Conservation (phyloP, 768 basidiomycete genomes). For the Amanita subjunquillea region DNA sequence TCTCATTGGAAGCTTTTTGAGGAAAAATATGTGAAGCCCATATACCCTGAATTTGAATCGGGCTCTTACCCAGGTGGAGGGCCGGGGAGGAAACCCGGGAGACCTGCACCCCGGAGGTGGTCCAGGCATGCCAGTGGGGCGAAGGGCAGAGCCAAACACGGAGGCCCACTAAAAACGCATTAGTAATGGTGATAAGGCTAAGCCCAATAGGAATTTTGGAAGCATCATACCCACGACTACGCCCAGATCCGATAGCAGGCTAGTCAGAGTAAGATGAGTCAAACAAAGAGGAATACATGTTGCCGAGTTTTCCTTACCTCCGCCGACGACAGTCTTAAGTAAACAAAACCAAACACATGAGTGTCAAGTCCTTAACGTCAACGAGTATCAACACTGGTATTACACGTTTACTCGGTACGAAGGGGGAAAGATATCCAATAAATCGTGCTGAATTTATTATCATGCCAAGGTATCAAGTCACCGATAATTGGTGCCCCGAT, state of each 20-base stretch:
- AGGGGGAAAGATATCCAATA: not conserved
- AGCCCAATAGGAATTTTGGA: constrained; percentile 42
- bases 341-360: constrained; percentile 2
- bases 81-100: constrained; percentile 72
- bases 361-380: not conserved
- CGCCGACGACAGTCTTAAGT: constrained; percentile 45
- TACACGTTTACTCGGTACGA: constrained; percentile 35
- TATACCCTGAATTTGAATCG: constrained; percentile 6
- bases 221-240: constrained; percentile 96
- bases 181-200: constrained; percentile 9
- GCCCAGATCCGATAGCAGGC: constrained; percentile 85
- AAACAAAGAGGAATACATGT: constrained; percentile 18
- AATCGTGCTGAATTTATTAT: not conserved
- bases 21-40: not conserved
- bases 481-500: constrained; percentile 63
- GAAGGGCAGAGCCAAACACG: constrained; percentile 49
- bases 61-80: constrained; percentile 72
- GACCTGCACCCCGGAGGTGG: constrained; percentile 82
- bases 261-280: constrained; percentile 17
- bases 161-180: constrained; percentile 38
- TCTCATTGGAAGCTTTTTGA: constrained; percentile 28
- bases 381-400: not conserved
- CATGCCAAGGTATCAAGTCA: constrained; percentile 33
- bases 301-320: constrained; percentile 81
- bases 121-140: constrained; percentile 71